Conservation (phyloP, 768 basidiomycete species). For the Lactarius psammicola region DNA sequence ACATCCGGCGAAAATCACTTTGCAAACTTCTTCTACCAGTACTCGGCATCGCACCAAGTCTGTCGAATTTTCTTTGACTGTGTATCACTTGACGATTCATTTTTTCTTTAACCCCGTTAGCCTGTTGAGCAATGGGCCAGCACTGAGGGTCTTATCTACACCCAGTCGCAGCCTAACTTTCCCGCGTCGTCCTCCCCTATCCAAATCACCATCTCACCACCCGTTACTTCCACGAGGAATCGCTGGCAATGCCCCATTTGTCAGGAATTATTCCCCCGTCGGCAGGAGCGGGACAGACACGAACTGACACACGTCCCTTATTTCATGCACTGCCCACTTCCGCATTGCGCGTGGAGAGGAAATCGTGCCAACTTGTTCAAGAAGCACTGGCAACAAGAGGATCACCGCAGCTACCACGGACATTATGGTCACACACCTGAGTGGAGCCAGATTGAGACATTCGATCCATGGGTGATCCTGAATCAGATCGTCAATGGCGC, state of each 20-base stretch:
- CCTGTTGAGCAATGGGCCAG: not conserved
- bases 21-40: not conserved
- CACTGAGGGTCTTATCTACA: not conserved
- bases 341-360: not conserved
- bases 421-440: not conserved
- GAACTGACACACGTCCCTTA: not conserved
- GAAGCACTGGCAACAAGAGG: not conserved
- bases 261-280: not conserved
- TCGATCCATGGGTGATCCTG: not conserved
- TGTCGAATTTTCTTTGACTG: not conserved
- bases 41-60: not conserved
- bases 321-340: not conserved
- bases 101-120: not conserved
- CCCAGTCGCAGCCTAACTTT: not conserved
- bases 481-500: not conserved
- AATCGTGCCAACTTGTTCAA: not conserved
- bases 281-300: conserved; percentile 5
- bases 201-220: not conserved
- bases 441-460: not conserved
- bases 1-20: not conserved
- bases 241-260: not conserved
- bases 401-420: not conserved
- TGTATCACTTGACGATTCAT: not conserved
- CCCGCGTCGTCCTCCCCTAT: not conserved
- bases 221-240: not conserved